phyloP scores from a whole-genome alignment of 371 early-diverging fungal genomes.

The Mortierella sp. region DNA sequence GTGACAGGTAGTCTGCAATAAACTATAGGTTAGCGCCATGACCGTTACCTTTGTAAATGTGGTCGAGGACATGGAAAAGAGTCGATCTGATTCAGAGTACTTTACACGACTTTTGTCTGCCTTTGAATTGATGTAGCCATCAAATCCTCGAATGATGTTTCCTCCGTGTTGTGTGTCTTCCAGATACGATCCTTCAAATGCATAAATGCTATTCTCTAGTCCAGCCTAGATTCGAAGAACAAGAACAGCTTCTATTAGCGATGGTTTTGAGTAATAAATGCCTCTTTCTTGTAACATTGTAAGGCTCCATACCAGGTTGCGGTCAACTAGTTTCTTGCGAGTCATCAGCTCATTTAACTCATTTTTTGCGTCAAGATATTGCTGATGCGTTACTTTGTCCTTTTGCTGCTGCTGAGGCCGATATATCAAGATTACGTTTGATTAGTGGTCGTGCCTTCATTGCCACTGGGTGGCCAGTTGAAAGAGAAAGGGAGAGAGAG shows the following conservation, averaged over 20 bases:
- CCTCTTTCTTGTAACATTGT: neutral
- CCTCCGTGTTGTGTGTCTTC: slow-evolving; percentile 86
- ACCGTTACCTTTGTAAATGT: slow-evolving; percentile 71
- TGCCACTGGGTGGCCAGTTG: neutral
- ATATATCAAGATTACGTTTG: neutral
- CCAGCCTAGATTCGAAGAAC: slow-evolving; percentile 44
- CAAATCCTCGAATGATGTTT: slow-evolving; percentile 88
- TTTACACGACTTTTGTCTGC: slow-evolving; percentile 70
- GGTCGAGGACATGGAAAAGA: slow-evolving; percentile 75
- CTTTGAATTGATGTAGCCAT: slow-evolving; percentile 74
- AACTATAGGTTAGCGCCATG: neutral
- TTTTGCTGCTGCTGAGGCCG: slow-evolving; percentile 6
- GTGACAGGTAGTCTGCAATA: no score
- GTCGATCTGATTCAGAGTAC: slow-evolving; percentile 71
- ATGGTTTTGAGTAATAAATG: neutral
- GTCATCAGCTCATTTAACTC: slow-evolving; percentile 68
- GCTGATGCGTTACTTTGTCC: slow-evolving; percentile 65
- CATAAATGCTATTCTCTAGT: slow-evolving; percentile 81
- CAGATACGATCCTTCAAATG: slow-evolving; percentile 85
- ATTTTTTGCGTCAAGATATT: slow-evolving; percentile 71
- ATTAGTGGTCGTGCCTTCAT: neutral
- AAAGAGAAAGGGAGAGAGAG: neutral
- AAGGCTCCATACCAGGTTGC: slow-evolving; percentile 63
- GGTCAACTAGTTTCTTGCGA: slow-evolving; percentile 74
- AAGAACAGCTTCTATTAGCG: neutral